Base-by-base conservation (phyloP, 1,139 yeast genomes). In the Protomyces inouyei region DNA sequence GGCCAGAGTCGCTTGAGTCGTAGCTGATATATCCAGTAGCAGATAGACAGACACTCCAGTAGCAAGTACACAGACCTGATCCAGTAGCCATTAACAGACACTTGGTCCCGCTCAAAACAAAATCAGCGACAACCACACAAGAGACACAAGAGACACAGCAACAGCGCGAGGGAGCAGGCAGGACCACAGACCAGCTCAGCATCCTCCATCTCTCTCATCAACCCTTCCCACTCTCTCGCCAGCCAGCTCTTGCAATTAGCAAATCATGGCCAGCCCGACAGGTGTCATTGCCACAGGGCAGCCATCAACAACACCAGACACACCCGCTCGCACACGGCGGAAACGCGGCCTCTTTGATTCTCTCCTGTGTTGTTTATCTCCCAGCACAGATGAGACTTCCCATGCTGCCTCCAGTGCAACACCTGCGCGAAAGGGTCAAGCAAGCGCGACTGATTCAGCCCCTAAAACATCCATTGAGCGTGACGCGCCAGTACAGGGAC, bases 1-100 rank as follows among this genome's bases (percentile, higher is more conserved):
- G 63, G 36, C 63, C 63, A 6, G 63, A 59, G 43, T 40, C 52
- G 21, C 53, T 59, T 32, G 51, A 38, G 8, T 12, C 54, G 25
- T 51, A 51, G 37, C 32, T 46, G 6, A 6, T 12, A 1, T 8
- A n/a, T 14, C 28, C 8, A 21, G 14, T 21, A 45, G 9, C 52
- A n/a, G 14, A 6, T 3, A 28, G 28, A 3, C 28, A 18, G 23
- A 21, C 23, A 21, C 23, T 21, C 23, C 23, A 21, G n/a, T n/a
- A 38, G 43, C n/a, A 14, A n/a, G 14, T 38, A n/a, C 2, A 21
- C 3, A 21, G 23, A 21, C 23, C 23, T 18, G 18, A 18, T 18
- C 18, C 18, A 18, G 18, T 18, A 18, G 18, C 18, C 18, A 18
- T 18, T 18, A 2, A 2, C 23, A 21, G 23, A 21, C 23, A 21